Percentiles rank a stretch among this genome's conserved stretches.
These are phyloP conservation scores for Yamadazyma ubonensis DNA, from an alignment of 805 yeast species.

Conservation along the genomic window DNA sequence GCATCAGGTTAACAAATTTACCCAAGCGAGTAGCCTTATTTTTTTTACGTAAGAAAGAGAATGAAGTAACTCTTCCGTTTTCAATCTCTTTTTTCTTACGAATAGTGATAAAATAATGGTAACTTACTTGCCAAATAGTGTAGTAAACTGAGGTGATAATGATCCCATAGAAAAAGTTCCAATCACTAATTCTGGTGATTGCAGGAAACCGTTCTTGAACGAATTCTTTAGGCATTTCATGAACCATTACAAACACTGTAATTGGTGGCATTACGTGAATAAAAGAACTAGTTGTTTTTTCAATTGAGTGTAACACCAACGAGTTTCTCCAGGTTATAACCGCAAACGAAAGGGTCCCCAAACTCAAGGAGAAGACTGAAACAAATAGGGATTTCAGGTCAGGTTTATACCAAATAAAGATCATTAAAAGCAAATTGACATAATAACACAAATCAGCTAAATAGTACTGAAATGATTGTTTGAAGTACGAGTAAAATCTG, in stretches of 20 bases:
- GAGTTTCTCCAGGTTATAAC: conserved; percentile 96
- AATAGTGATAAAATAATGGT: conserved; percentile 90
- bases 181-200: conserved; percentile 58
- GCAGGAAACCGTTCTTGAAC: conserved; percentile 74
- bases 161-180: conserved; percentile 72
- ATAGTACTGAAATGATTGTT: conserved; percentile 76
- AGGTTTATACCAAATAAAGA: conserved; percentile 84
- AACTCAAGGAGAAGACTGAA: conserved; percentile 79
- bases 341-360: conserved; percentile 90
- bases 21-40: conserved; percentile 68
- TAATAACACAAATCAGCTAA: conserved; percentile 93
- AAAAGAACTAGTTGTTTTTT: conserved; percentile 86
- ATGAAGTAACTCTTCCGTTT: conserved; percentile 84
- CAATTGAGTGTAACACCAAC: conserved; percentile 85
- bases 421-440: conserved; percentile 67
- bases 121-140: conserved; percentile 83
- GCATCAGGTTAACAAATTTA: conserved; percentile 73
- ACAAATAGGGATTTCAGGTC: conserved; percentile 68
- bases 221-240: conserved; percentile 57
- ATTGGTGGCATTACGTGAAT: conserved; percentile 91
- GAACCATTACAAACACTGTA: conserved; percentile 82
- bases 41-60: conserved; percentile 75
- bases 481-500: conserved; percentile 77
- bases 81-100: conserved; percentile 75
- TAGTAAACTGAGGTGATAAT: conserved; percentile 79